Evolutionary conservation across 2,329 filamentous ascomycete species (phyloP).

Genomic region (Colletotrichum lupini): DNA sequence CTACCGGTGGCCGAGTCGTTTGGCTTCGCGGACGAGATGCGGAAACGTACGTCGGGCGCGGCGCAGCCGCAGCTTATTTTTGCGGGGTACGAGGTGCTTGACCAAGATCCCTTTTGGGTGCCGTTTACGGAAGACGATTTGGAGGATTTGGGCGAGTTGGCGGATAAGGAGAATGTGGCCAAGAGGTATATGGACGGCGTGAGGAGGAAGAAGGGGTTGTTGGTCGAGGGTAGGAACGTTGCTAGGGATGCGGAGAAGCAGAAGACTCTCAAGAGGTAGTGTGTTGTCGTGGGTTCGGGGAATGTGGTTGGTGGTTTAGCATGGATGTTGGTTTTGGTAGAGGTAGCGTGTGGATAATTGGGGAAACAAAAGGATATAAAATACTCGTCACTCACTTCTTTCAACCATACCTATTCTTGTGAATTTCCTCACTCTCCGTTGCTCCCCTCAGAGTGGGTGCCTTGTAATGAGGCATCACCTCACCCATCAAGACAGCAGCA

Average conservation of each 20-base stretch:
- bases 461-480: neutral
- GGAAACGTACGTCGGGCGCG: constrained; percentile 90
- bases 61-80: constrained; percentile 95
- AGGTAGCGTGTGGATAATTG: neutral
- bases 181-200: constrained; percentile 96
- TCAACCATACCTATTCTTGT: no score
- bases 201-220: constrained; percentile 84
- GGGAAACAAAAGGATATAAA: no score
- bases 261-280: constrained; percentile 72
- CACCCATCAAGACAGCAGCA: neutral
- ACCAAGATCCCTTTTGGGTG: constrained; percentile 98
- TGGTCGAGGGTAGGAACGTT: constrained; percentile 81
- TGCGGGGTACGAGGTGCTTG: constrained; percentile 89
- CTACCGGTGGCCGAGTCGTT: constrained; percentile 96
- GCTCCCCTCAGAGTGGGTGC: no score
- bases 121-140: constrained; percentile 96
- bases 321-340: neutral
- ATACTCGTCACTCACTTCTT: no score
- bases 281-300: no score
- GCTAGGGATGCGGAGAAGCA: constrained; percentile 94
- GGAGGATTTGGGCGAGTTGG: constrained; percentile 94
- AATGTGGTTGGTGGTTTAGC: neutral
- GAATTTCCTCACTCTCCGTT: no score
- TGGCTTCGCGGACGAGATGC: constrained; percentile 95
- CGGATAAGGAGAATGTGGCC: constrained; percentile 94